Percentiles rank a stretch among this genome's conserved stretches.
These are phyloP conservation scores for Aulographum hederae DNA, from an alignment of 2,329 filamentous ascomycete species.

Conservation along the genomic window DNA sequence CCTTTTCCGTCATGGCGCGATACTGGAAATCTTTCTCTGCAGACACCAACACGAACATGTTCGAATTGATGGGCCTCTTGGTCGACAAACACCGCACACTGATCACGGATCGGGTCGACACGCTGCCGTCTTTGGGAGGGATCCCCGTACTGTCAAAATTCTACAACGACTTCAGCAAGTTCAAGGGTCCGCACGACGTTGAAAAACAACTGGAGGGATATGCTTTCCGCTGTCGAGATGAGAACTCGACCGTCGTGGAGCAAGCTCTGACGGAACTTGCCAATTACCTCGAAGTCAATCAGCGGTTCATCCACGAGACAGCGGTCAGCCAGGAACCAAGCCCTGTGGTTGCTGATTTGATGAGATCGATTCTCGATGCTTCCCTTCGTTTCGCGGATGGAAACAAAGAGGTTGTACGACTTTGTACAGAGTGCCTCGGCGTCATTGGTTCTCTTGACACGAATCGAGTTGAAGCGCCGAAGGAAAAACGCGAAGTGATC, in stretches of 20 bases:
- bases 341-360: constrained; percentile 49
- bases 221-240: constrained; percentile 55
- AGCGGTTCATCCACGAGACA: constrained; percentile 61
- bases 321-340: constrained; percentile 73
- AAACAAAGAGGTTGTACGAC: constrained; percentile 45
- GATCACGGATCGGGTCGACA: constrained; percentile 49
- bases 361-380: constrained; percentile 69
- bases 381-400: constrained; percentile 60
- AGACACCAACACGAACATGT: constrained; percentile 38
- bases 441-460: constrained; percentile 83
- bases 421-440: constrained; percentile 71
- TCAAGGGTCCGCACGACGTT: constrained; percentile 48
- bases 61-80: constrained; percentile 45
- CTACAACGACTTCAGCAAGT: constrained; percentile 42
- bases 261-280: constrained; percentile 65
- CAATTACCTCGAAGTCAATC: constrained; percentile 52
- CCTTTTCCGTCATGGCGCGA: constrained; percentile 68
- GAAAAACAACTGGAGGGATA: constrained; percentile 54
- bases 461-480: constrained; percentile 65
- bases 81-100: constrained; percentile 42
- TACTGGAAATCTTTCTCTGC: constrained; percentile 57
- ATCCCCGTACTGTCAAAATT: constrained; percentile 53
- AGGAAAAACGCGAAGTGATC: constrained; percentile 67
- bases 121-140: constrained; percentile 57
- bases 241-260: constrained; percentile 70